Evolutionary conservation across 1,139 yeast species (phyloP), one percentile per base, ranked within the genome.

Genomic region (Sugiyamaella xylanicola): DNA sequence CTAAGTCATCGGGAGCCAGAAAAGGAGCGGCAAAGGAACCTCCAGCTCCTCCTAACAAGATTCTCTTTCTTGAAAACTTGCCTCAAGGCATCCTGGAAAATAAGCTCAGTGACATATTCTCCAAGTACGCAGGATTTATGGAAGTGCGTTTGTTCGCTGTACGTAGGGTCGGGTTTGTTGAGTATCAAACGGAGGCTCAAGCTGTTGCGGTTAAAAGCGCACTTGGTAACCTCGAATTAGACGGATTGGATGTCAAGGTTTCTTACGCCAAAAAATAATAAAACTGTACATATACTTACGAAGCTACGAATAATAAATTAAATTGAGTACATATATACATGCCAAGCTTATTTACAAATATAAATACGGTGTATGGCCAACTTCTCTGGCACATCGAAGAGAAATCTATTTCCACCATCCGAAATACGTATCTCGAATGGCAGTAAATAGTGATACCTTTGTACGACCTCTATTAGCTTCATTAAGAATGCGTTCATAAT

Each of bases 81-180:
- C 84, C 91, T 0, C 64, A 65, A 2, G 76, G 72, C n/a, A 68
- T 76, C 2, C 71, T 78, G 1, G 69, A 74, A n/a, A 77, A 74
- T 0, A 72, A 70, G 5, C 70, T 88, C 27, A 67, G 72, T 1
- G 73, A 67, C 0, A 63, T 74, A 0, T 89, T 87, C 64, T 76
- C 73, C 3, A 63, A 71, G 13, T 82, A 72, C 61, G 69, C 74
- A 1, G 95, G 95, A 0, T 86, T 84, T 59, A 72, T 80, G 22
- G 87, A 84, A 59, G 76, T 85, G 1, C 81, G 96, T 54, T 72
- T 83, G 51, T 90, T 93, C 36, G 77, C 80, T 2, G 82, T 84
- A 1, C 78, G 90, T 49, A 79, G 81, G 44, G 80, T 93, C 54
- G 95, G 95, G 5, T 87, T 93, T 69, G 80, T 93, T 11, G 97